Evolutionary conservation across 1,284 basidiomycete genomes (phyloP), one percentile per base, ranked within the genome.

Genomic region (Trichosporon sp.): DNA sequence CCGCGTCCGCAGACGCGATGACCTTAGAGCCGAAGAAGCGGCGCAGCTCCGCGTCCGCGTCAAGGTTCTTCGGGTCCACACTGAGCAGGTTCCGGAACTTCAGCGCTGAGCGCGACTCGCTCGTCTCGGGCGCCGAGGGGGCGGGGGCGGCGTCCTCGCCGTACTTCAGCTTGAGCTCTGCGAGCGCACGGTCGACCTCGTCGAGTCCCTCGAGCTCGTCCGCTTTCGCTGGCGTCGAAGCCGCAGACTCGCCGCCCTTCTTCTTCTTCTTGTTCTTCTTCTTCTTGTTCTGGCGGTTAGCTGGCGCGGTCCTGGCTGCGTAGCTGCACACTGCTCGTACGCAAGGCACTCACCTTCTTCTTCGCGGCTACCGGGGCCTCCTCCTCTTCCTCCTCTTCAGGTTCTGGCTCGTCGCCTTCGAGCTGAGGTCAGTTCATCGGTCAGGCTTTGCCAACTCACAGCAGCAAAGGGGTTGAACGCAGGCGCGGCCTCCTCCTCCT

Each of bases 11-110:
- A 7, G 79, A 77, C 0, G 79, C 77, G 51, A 82, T 79, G 68
- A 96, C 93, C 80, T 91, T 92, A 6, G 92, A 88, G 1, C 95
- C 95, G 78, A 98, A 98, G 87, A 97, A 96, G 74, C 90, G 91
- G 70, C 91, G 90, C 83, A 97, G 88, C 81, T 98, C 95, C 0
- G 90, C 90, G 70, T 96, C 93, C 10, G 90, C 87, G 73, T 97
- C 94, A 16, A 97, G 89, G 76, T 93, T 88, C 68, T 90, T 86
- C 0, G 91, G 85, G 0, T 92, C 93, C 4, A 95, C 89, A 0
- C 90, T 86, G 4, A 96, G 87, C 0, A 96, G 87, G 40, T 87
- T 81, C 3, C 89, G 80, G 71, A 78, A 77, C 14, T 74, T 75
- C 67, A 79, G 66, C 19, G 67, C 63, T 2, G 72, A 72, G 37